phyloP scores from a whole-genome alignment of 352 stramenopile genomes.

The Phytophthora tubulina region DNA sequence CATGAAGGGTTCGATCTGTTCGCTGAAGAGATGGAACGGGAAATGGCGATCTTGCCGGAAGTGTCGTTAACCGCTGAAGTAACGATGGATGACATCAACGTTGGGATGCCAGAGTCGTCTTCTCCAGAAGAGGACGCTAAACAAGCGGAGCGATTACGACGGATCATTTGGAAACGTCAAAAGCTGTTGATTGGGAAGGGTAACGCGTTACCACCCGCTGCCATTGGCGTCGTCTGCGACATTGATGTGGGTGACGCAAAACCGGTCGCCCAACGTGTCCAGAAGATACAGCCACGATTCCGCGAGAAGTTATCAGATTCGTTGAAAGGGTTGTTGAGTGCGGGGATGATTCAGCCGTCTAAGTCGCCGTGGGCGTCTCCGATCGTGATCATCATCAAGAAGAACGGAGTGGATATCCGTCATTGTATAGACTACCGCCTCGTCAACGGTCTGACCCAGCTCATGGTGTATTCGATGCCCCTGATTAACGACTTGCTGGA shows the following conservation, averaged over 20 bases:
- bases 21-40: slow-evolving; percentile 18
- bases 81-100: slow-evolving; percentile 31
- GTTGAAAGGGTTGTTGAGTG: slow-evolving; percentile 32
- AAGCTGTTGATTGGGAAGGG: slow-evolving; percentile 36
- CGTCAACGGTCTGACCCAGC: not conserved
- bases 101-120: slow-evolving; percentile 4
- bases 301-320: slow-evolving; percentile 39
- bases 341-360: slow-evolving; percentile 26
- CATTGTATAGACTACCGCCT: not conserved
- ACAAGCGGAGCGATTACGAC: too few relatives aligned
- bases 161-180: not conserved
- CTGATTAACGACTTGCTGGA: slow-evolving; percentile 31
- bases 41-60: slow-evolving; percentile 37
- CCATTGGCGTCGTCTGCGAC: slow-evolving; percentile 37
- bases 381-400: slow-evolving; percentile 14
- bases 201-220: slow-evolving; percentile 29
- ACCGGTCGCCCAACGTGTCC: slow-evolving; percentile 27
- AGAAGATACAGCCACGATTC: slow-evolving; percentile 27
- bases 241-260: slow-evolving; percentile 38
- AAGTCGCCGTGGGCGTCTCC: slow-evolving; percentile 21
- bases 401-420: slow-evolving; percentile 1
- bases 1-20: slow-evolving; percentile 24
- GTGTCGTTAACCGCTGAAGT: slow-evolving; percentile 7
- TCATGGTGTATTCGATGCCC: slow-evolving; percentile 33
- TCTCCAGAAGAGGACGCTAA: not conserved